Base-by-base conservation (phyloP, 2,329 filamentous ascomycete genomes). In the Tolypocladium sp. region DNA sequence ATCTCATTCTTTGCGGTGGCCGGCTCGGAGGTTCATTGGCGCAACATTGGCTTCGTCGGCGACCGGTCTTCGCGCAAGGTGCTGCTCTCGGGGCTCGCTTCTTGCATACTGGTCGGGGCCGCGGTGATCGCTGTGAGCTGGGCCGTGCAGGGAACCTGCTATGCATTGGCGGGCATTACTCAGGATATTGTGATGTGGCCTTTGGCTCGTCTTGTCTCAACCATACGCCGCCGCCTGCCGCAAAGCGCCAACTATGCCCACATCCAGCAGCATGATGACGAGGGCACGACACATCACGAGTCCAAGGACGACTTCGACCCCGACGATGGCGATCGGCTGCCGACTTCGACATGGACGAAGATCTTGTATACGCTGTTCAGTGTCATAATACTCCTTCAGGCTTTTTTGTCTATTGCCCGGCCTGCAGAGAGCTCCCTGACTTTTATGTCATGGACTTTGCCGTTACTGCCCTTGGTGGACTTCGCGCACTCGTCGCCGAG, bases 401-500 rank as follows among this genome's bases (percentile, higher is more conserved):
- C 64, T 38, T 63, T 64, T 7, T 55, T 67, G 12, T 58, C 62
- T 1, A n/a, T 70, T 0, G 25, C 70, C 8, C 65, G 72, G 15
- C 71, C 71, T 1, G 61, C 64, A 35, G 71, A 74, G 22, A 64
- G 66, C 30, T 71, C 71, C 4, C 57, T 74, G 27, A 69, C 65
- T 0, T 73, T 73, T 57, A 65, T 74, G 51, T 74, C 71, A 0
- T 74, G 72, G 71, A 74, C 72, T 0, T 63, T 67, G 4, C 66
- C 67, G 1, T 63, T 74, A 2, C 61, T 73, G 9, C 72, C 72
- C 0, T 70, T 73, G 30, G 61, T 74, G n/a, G 72, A 74, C 52
- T 68, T 74, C 42, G 64, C 66, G 8, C 68, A 67, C 10, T 68
- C 69, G 6, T 67, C 72, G 3, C 67, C 71, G 17, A 66, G 63